Evolutionary conservation across 306 rosid genomes (phyloP).

Genomic region (Cicer yamashitae): DNA sequence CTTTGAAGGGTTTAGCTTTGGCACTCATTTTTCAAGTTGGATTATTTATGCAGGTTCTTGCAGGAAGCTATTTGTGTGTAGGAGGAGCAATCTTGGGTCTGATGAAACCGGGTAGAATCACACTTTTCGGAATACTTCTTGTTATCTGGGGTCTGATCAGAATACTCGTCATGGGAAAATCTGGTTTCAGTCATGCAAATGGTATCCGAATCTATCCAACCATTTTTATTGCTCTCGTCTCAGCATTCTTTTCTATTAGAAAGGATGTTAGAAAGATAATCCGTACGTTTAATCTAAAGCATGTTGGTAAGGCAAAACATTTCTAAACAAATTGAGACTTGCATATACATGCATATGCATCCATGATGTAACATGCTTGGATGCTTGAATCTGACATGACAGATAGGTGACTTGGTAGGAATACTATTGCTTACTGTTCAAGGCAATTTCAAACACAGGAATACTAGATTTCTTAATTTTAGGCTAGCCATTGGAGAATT

Average conservation of each 20-base stretch:
- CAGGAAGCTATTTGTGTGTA: conserved; percentile 80
- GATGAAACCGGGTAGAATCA: conserved; percentile 71
- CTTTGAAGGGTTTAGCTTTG: conserved; percentile 14
- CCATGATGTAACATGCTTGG: conserved; percentile 16
- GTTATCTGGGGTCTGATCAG: conserved; percentile 72
- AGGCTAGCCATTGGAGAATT: conserved; percentile 29
- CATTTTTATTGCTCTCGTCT: conserved; percentile 60
- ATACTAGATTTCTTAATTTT: conserved; percentile 4
- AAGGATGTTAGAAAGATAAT: conserved; percentile 78
- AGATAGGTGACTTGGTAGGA: neutral
- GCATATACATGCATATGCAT: conserved; percentile 13
- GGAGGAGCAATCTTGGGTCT: conserved; percentile 76
- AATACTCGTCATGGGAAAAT: conserved; percentile 54
- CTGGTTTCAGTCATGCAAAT: conserved; percentile 42
- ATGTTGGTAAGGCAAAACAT: conserved; percentile 45
- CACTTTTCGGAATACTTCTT: conserved; percentile 72
- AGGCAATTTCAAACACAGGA: conserved; percentile 21
- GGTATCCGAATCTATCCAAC: conserved; percentile 58
- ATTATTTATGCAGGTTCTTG: conserved; percentile 64
- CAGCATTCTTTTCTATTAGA: conserved; percentile 73
- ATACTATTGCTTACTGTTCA: conserved; percentile 15
- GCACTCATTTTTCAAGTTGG: conserved; percentile 40
- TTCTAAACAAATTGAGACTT: conserved; percentile 35
- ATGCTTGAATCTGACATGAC: conserved; percentile 8
- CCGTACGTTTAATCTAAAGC: conserved; percentile 52